These are phyloP conservation scores for Leucaena leucocephala DNA, from an alignment of 306 rosid species.

Conservation along the genomic window DNA sequence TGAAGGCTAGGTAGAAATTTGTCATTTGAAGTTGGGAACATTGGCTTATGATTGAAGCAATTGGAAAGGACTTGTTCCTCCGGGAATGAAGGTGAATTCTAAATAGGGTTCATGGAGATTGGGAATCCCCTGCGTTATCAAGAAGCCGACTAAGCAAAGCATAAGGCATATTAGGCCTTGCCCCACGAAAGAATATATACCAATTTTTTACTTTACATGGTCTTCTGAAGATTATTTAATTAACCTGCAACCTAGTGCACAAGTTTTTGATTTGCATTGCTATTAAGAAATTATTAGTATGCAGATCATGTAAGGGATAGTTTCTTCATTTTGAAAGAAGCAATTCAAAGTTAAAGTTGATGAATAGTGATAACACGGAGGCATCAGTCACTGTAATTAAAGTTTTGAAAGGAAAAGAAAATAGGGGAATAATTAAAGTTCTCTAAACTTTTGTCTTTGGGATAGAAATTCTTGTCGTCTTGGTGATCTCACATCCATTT, in stretches of 20 bases:
- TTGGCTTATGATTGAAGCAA: constrained; percentile 64
- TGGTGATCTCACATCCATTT: constrained; percentile 32
- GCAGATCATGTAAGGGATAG: not conserved
- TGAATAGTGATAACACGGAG: constrained; percentile 30
- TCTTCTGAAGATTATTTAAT: constrained; percentile 8
- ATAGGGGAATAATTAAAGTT: constrained; percentile 23
- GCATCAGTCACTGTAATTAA: constrained; percentile 31
- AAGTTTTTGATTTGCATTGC: constrained; percentile 26
- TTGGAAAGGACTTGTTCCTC: constrained; percentile 40
- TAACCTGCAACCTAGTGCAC: constrained; percentile 24
- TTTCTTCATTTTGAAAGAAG: constrained; percentile 20
- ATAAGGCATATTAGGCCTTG: constrained; percentile 50
- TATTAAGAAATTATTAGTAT: constrained; percentile 6
- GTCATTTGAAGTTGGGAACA: constrained; percentile 13
- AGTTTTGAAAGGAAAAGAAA: constrained; percentile 42
- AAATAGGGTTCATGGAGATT: constrained; percentile 38
- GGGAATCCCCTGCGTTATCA: constrained; percentile 46
- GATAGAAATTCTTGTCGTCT: constrained; percentile 36
- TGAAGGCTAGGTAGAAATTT: not conserved
- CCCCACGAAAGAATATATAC: constrained; percentile 56
- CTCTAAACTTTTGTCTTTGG: constrained; percentile 30
- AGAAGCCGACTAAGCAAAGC: constrained; percentile 39
- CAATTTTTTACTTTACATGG: constrained; percentile 41
- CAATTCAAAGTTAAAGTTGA: constrained; percentile 35
- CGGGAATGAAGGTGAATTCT: constrained; percentile 39